A percentile compares a stretch with the other conserved stretches of the same genome.
phyloP scores from a whole-genome alignment of 2,329 filamentous ascomycete species.

The Chaetothyriales sp. region DNA sequence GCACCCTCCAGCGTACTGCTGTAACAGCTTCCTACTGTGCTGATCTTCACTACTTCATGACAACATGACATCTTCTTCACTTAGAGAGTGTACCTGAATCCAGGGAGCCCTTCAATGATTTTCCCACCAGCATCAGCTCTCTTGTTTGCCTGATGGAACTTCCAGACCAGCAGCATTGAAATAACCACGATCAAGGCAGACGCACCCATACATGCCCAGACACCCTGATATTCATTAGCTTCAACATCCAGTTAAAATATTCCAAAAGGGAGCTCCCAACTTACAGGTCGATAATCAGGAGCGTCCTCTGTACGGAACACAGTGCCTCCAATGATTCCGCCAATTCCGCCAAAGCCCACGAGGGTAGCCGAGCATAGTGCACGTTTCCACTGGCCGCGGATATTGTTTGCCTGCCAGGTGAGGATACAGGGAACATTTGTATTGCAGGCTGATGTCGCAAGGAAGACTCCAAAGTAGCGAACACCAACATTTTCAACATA shows the following conservation, averaged over 20 bases:
- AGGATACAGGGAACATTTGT: constrained; percentile 60
- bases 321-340: constrained; percentile 59
- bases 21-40: too few relatives aligned
- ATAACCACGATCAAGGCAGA: constrained; percentile 14
- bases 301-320: constrained; percentile 45
- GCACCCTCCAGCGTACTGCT: too few relatives aligned
- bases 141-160: constrained; percentile 16
- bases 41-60: too few relatives aligned
- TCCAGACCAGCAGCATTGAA: constrained; percentile 13
- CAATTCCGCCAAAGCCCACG: constrained; percentile 42
- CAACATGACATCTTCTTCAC: too few relatives aligned
- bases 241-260: background rate
- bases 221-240: constrained; percentile 2
- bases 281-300: constrained; percentile 21
- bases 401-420: constrained; percentile 75
- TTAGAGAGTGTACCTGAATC: constrained; percentile 13
- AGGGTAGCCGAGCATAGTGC: constrained; percentile 33
- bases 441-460: constrained; percentile 62
- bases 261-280: background rate
- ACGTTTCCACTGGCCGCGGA: constrained; percentile 77
- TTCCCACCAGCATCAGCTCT: constrained; percentile 13
- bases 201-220: constrained; percentile 14
- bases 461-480: constrained; percentile 57
- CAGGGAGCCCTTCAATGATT: constrained; percentile 11
- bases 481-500: constrained; percentile 42